These are phyloP conservation scores for Rosa persica DNA, from an alignment of 306 rosid genomes.

Conservation along the genomic window DNA sequence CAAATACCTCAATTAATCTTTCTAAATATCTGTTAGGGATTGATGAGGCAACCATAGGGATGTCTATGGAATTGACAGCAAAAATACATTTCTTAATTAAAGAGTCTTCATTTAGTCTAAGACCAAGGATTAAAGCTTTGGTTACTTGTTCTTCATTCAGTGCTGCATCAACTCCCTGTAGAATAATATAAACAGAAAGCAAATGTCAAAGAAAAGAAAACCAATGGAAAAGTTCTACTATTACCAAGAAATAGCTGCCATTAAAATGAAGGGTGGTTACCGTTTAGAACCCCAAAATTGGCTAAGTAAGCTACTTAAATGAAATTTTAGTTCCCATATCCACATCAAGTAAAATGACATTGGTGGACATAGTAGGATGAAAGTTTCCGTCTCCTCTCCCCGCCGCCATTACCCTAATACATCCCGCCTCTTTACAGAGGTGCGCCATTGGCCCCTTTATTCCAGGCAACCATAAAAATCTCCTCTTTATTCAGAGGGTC, in stretches of 20 bases:
- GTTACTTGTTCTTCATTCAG: constrained; percentile 58
- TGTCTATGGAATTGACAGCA: constrained; percentile 61
- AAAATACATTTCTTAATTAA: constrained; percentile 72
- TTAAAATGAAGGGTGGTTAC: neutral
- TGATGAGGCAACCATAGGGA: constrained; percentile 57
- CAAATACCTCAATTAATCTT: constrained; percentile 78
- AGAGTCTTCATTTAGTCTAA: constrained; percentile 75
- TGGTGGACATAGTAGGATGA: neutral
- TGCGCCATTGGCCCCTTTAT: neutral
- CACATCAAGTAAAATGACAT: neutral
- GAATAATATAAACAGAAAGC: constrained; percentile 20
- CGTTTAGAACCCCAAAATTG: neutral
- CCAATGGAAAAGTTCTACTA: neutral
- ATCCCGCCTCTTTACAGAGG: neutral
- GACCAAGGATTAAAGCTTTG: constrained; percentile 83
- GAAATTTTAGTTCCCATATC: neutral
- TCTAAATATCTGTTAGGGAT: constrained; percentile 71
- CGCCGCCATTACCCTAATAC: neutral
- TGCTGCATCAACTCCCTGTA: constrained; percentile 86
- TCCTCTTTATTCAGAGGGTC: neutral
- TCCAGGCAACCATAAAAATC: neutral
- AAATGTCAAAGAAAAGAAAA: neutral
- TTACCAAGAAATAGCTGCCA: neutral
- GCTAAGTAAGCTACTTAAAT: neutral
- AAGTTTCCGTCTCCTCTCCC: neutral